Evolutionary conservation across 2,329 filamentous ascomycete genomes (phyloP).

Genomic region (Colletotrichum brevisporum): DNA sequence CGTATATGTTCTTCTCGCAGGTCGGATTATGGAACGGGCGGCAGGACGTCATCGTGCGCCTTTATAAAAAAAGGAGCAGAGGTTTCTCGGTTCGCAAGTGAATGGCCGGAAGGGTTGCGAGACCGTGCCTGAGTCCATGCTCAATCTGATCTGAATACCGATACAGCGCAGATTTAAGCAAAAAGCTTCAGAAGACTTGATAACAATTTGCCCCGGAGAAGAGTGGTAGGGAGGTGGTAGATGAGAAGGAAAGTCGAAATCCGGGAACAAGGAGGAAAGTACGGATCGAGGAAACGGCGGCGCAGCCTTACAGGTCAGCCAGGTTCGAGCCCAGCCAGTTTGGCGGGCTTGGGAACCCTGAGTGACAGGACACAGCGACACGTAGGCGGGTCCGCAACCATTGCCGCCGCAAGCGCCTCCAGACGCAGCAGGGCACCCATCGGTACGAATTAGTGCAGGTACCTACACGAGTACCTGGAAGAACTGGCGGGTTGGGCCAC

Average conservation of each 20-base stretch:
- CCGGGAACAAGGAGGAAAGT: slow-evolving; percentile 31
- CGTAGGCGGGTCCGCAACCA: slow-evolving; percentile 35
- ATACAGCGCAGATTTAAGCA: slow-evolving; percentile 9
- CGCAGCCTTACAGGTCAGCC: slow-evolving; percentile 37
- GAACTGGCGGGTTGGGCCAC: not conserved
- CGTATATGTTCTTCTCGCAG: slow-evolving; percentile 36
- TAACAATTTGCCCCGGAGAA: slow-evolving; percentile 15
- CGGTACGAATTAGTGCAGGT: slow-evolving; percentile 31
- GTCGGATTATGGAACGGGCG: slow-evolving; percentile 35
- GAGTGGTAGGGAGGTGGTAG: slow-evolving; percentile 25
- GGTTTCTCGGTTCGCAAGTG: slow-evolving; percentile 27
- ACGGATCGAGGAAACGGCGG: slow-evolving; percentile 18
- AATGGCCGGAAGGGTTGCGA: slow-evolving; percentile 13
- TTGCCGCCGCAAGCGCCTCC: slow-evolving; percentile 24
- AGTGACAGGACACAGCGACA: slow-evolving; percentile 19
- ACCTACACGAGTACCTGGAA: not conserved
- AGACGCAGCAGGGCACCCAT: slow-evolving; percentile 29
- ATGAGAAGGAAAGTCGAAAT: slow-evolving; percentile 33
- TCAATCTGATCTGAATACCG: slow-evolving; percentile 13
- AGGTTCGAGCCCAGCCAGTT: slow-evolving; percentile 25
- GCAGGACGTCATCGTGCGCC: slow-evolving; percentile 41
- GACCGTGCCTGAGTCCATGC: slow-evolving; percentile 5
- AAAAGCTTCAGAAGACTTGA: slow-evolving; percentile 10
- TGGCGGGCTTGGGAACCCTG: not conserved
- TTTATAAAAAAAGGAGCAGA: slow-evolving; percentile 10